Conservation (phyloP, 768 basidiomycete species). For the Boletus insuetus region DNA sequence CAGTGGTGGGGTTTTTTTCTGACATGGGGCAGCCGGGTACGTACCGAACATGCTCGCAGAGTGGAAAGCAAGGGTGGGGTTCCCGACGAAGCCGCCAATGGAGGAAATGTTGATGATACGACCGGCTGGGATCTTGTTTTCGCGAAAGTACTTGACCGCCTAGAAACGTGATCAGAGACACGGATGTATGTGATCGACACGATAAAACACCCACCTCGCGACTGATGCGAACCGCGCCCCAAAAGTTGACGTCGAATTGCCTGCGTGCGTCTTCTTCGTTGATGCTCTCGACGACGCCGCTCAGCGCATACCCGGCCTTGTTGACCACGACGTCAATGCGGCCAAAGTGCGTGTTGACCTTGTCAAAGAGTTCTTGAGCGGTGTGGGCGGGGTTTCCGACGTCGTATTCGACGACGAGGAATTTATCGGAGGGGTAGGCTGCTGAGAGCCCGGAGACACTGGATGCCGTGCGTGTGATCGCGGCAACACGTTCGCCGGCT, state of each 20-base stretch:
- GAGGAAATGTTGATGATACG: slow-evolving; percentile 25
- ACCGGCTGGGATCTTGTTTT: slow-evolving; percentile 23
- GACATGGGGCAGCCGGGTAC: background rate
- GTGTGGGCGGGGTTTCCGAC: slow-evolving; percentile 23
- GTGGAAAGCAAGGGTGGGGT: slow-evolving; percentile 19
- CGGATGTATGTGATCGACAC: background rate
- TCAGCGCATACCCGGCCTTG: slow-evolving; percentile 29
- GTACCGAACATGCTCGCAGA: slow-evolving; percentile 24
- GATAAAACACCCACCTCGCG: slow-evolving; percentile 16
- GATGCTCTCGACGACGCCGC: slow-evolving; percentile 27
- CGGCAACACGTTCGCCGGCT: slow-evolving; percentile 28
- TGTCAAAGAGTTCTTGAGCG: slow-evolving; percentile 19
- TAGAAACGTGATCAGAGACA: background rate
- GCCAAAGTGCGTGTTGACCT: slow-evolving; percentile 24
- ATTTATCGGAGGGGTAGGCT: slow-evolving; percentile 15
- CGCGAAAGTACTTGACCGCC: slow-evolving; percentile 32
- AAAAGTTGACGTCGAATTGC: slow-evolving; percentile 34
- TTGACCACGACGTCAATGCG: slow-evolving; percentile 35
- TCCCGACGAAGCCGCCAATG: slow-evolving; percentile 14
- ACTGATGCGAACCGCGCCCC: slow-evolving; percentile 27
- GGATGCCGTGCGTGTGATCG: slow-evolving; percentile 25
- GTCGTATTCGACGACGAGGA: slow-evolving; percentile 31
- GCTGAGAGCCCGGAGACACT: slow-evolving; percentile 15
- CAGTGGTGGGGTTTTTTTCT: background rate
- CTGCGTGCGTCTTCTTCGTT: slow-evolving; percentile 25